Evolutionary conservation across 495 filamentous ascomycete genomes (phyloP), one percentile per base, ranked within the genome.

Genomic region (Neurospora sp.): DNA sequence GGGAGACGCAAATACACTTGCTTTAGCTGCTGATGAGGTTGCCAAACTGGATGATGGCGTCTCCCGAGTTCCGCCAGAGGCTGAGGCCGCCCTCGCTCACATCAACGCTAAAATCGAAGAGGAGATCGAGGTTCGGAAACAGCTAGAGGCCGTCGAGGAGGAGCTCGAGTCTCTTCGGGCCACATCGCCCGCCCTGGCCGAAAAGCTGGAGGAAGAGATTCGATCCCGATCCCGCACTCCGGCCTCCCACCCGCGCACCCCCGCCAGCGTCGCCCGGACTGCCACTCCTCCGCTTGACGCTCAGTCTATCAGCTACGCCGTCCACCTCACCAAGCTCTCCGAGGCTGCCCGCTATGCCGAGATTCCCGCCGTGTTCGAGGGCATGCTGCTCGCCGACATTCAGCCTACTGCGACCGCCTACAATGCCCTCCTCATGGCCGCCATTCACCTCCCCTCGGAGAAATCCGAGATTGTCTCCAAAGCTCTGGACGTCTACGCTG

Each of bases 401-500:
- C 89, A 89, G 72, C 95, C 96, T 18, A 93, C 89, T 4, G 88
- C 94, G 39, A 85, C 89, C 23, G 92, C 95, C 20, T 99, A 98
- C 85, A 97, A 98, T 82, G 92, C 92, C 42, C 85, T 98, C 54
- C 85, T 99, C 48, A 86, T 90, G 76, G 93, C 96, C 38, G 94
- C 93, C 31, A 89, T 96, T 73, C 84, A 92, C 73, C 86, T 97
- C 27, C 88, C 91, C 1, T 84, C 84, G 7, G 89, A 92, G 77
- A 90, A 90, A 78, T 89, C 90, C 70, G 92, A 94, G 82, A 87
- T 94, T 11, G 91, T 97, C 35, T 89, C 92, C 69, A 97, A 97
- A 83, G 94, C 93, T 7, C 88, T 98, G 69, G 94, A 94, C 86
- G 91, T 98, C 73, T 98, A 98, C 84, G 91, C 93, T 54, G 93